phyloP scores from a whole-genome alignment of 208 protist species.

The Vickermania spadyakhi region DNA sequence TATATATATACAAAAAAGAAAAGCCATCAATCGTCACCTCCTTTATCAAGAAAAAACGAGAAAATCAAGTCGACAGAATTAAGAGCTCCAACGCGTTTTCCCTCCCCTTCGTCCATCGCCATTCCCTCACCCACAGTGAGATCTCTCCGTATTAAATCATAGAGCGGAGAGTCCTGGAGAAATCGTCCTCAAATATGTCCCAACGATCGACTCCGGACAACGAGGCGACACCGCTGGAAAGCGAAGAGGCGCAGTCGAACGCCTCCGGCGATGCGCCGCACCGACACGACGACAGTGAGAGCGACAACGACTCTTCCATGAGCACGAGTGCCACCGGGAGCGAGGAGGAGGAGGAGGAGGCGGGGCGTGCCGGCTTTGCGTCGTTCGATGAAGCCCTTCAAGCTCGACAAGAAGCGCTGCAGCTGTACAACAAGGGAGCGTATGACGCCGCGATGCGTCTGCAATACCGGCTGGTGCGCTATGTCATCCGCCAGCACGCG shows the following conservation, averaged over 20 bases:
- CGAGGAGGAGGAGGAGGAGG: constrained; percentile 44
- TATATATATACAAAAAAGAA: too few species aligned
- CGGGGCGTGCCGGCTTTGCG: constrained; percentile 33
- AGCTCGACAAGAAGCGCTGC: neutral
- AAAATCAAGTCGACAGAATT: neutral
- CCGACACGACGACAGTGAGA: too few species aligned
- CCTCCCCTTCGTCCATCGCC: neutral
- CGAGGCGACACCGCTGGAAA: too few species aligned
- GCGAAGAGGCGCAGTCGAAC: too few species aligned
- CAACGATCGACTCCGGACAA: too few species aligned
- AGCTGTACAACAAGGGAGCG: constrained; percentile 47
- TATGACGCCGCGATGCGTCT: constrained; percentile 63
- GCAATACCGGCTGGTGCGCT: constrained; percentile 71
- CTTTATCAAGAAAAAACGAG: neutral
- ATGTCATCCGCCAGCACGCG: constrained; percentile 46
- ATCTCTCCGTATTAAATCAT: too few species aligned
- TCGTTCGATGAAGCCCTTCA: neutral
- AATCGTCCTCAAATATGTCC: too few species aligned
- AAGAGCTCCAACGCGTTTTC: neutral
- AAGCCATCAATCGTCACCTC: neutral
- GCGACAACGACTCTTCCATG: too few species aligned
- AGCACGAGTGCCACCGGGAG: too few species aligned
- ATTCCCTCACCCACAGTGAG: neutral
- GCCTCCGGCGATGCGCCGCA: too few species aligned
- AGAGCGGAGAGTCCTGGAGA: too few species aligned